Base-by-base conservation (phyloP, 495 filamentous ascomycete genomes). In the Annulohypoxylon moriforme region DNA sequence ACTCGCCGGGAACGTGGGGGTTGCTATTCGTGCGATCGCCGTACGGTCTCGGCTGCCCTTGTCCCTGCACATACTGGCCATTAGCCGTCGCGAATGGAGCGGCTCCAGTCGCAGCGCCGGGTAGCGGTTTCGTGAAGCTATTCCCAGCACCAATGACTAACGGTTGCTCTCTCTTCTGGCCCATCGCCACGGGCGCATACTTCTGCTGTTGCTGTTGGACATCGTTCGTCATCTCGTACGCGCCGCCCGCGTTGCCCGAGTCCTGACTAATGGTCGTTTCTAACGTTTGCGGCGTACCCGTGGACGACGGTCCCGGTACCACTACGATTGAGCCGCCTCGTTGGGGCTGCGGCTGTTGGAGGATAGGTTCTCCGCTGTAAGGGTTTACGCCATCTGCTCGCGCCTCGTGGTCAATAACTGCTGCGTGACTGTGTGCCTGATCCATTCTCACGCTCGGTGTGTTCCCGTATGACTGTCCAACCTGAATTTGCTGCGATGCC, bases 1-100 rank as follows among this genome's bases (percentile, higher is more conserved):
- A 90, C 69, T 88, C 83, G 10, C 88, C 87, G 8, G 88, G 87
- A 1, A 90, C 78, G 58, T 88, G 86, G 8, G 88, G 82, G 53
- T 85, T 78, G 47, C 80, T 80, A 33, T 76, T 81, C 1, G 75
- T 79, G 34, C 75, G 60, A n/a, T 66, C 64, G 24, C 68, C 59
- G 31, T 74, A 66, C 3, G 76, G 71, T 25, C 74, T 66, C 13
- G 56, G 6, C 18, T 76, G 69, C 0, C 64, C 60, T 20, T 27
- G 22, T 49, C 20, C 20, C 18, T 49, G 18, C 9, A 31, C 49
- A 16, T 18, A 27, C 64, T 53, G 72, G 65, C 65, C 67, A 14
- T 69, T 74, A 36, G 71, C 67, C 1, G 24, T 50, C 5, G 72
- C 27, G 33, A 69, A 64, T 0, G 61, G 67, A 3, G 55, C 18